Evolutionary conservation across 148 eudicot genomes (phyloP), one percentile per base, ranked within the genome.

Genomic region (Silene latifolia): DNA sequence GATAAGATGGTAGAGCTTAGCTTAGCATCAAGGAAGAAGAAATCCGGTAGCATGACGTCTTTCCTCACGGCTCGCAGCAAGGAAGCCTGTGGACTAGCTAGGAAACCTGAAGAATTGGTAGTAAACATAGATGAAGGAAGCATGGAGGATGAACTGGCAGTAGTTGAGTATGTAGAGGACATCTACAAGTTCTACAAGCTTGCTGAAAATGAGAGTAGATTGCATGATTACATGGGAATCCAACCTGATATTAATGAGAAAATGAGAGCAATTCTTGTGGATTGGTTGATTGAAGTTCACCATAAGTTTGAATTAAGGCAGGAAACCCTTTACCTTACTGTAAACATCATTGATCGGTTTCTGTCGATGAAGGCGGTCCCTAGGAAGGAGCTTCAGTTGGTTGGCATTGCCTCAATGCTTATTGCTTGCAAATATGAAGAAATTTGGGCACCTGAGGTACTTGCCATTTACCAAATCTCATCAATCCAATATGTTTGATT

Each of bases 371-470:
- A 78, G 76, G 62, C 60, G 0, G 84, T 84, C 1, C 77, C 82
- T 14, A 80, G 91, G 66, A 88, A 78, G 82, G 91, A 88, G 69
- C 80, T 88, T 71, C 87, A 88, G 69, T 74, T 86, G 48, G 86
- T 88, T 12, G 88, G 88, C 46, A 83, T 88, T 53, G 75, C 83
- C 44, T 77, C 87, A 19, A 83, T 87, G 90, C 87, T 87, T 9
- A 75, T 81, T 12, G 87, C 88, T 44, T 83, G 84, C 78, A 88
- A 87, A 58, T 88, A 88, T 72, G 88, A 88, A 80, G 88, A 87
- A 25, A 88, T 85, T 44, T 87, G 88, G 90, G 84, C 90, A 48
- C 86, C 88, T 35, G 88, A 87, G 83, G 87, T 87, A 73, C 67
- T 68, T 7, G 10, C 35, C 7, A 73, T 63, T 68, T 7, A 9